Percentiles rank a stretch among this genome's conserved stretches.
phyloP scores from a whole-genome alignment of 129 eudicot genomes.

The Rutidosis leptorrhynchoides region DNA sequence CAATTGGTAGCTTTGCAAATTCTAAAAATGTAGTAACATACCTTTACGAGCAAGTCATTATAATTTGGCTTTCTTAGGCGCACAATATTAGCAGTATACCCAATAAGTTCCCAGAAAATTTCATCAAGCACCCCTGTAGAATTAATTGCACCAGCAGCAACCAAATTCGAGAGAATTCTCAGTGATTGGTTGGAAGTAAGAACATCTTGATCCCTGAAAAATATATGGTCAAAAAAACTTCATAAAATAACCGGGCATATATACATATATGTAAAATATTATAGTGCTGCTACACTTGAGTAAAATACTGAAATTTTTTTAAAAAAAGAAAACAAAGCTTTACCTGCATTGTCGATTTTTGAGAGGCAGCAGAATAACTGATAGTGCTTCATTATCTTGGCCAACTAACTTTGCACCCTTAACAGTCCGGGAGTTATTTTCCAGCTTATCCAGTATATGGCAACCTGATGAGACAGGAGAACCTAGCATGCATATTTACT shows the following conservation, averaged over 20 bases:
- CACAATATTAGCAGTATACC: constrained; percentile 54
- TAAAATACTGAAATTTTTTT: not conserved
- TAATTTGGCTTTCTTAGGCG: constrained; percentile 38
- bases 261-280: too few relatives aligned
- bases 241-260: constrained; percentile 39
- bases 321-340: constrained; percentile 5
- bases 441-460: constrained; percentile 70
- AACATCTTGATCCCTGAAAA: constrained; percentile 68
- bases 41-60: constrained; percentile 71
- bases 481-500: constrained; percentile 17
- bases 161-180: constrained; percentile 73
- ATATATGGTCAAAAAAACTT: constrained; percentile 12
- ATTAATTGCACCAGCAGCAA: constrained; percentile 75
- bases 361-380: constrained; percentile 71
- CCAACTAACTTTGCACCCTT: constrained; percentile 90
- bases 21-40: constrained; percentile 23
- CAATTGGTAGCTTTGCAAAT: not conserved
- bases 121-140: constrained; percentile 69
- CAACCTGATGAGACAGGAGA: constrained; percentile 57
- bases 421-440: constrained; percentile 72
- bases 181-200: constrained; percentile 62
- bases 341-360: constrained; percentile 66
- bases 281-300: too few relatives aligned
- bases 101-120: constrained; percentile 63
- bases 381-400: constrained; percentile 81